Evolutionary conservation across 768 basidiomycete species (phyloP), one percentile per base, ranked within the genome.

Genomic region (Leccinum rimulosum): DNA sequence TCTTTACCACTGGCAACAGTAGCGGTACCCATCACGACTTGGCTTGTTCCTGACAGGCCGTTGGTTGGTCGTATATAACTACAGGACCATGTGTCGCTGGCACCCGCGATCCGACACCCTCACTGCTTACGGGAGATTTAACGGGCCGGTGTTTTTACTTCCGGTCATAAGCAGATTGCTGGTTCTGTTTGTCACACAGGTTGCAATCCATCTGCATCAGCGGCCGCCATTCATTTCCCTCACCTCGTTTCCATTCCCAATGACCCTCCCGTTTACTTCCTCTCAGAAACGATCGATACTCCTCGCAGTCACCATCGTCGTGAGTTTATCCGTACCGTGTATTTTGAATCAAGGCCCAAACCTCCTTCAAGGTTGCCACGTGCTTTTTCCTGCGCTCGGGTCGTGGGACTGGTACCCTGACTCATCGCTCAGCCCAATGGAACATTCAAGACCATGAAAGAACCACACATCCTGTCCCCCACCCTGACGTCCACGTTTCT

Each of bases 221-320:
- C 19, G 19, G n/a, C 1, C 14, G 15, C 49, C 17, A 50, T 35
- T 28, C 22, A 1, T n/a, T n/a, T n/a, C 51, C 35, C 4, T 50
- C 17, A 50, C 27, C 36, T 33, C 25, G 22, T 9, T 43, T 50
- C 33, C 28, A 19, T 5, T 27, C 47, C 52, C 19, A 28, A 72
- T 72, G 71, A n/a, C 52, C 36, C 22, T 70, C 56, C 64, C 70
- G 8, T 40, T 70, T 25, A 71, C 71, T 8, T 49, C 69, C 6
- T 66, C 71, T 27, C 71, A 74, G 52, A 74, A 67, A 49, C 69
- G 71, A 12, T 70, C 71, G 10, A 48, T 73, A 28, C 51, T 74
- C 0, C 61, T 72, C 17, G 71, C 72, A 3, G 38, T 63, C 54
- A 52, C 69, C 43, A 47, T 72, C 12, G 19, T 72, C 35, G 70